Base-by-base conservation (phyloP, 2,329 filamentous ascomycete species). In the Cytospora piceicola region DNA sequence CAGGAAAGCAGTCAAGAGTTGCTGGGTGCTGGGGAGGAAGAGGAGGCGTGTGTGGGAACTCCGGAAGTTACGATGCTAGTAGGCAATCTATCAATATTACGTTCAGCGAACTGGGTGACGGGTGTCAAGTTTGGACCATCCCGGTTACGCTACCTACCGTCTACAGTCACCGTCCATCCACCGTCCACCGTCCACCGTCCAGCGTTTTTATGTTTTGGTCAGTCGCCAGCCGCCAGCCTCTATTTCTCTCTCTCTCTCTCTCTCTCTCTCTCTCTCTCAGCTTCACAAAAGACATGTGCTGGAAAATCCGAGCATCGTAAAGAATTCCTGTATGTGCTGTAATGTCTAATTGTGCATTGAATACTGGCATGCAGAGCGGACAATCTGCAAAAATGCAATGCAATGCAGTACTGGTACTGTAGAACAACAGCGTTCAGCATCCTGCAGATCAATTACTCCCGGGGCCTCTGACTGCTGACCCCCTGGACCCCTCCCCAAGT, bases 401-500 rank as follows among this genome's bases (percentile, higher is more conserved):
- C 57, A 54, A 42, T 59, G 61, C 34, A 52, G 51, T 67, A 61
- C 57, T n/a, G n/a, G n/a, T n/a, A 61, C 55, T 60, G 65, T 55
- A 57, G 24, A 24, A 34, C 22, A 32, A 17, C 51, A 55, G 36
- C 29, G 24, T 55, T 29, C 59, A 55, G 54, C 51, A 55, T 46
- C 59, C 59, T 30, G 32, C 53, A 30, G 53, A 55, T 34, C 27
- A 54, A 7, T 22, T 22, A 20, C 39, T 2, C n/a, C n/a, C n/a
- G n/a, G n/a, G n/a, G n/a, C n/a, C n/a, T n/a, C 30, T 57, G 53
- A 63, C 7, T 42, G 53, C 34, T 63, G 61, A 63, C 61, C 61
- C 52, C 52, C 58, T 32, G 32, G 53, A 12, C 53, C 29, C 36
- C 29, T 57, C 53, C 46, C 46, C 46, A n/a, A 49, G 22, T 22